Base-by-base conservation (phyloP, 75 land plant genomes). In the Picea glauca region DNA sequence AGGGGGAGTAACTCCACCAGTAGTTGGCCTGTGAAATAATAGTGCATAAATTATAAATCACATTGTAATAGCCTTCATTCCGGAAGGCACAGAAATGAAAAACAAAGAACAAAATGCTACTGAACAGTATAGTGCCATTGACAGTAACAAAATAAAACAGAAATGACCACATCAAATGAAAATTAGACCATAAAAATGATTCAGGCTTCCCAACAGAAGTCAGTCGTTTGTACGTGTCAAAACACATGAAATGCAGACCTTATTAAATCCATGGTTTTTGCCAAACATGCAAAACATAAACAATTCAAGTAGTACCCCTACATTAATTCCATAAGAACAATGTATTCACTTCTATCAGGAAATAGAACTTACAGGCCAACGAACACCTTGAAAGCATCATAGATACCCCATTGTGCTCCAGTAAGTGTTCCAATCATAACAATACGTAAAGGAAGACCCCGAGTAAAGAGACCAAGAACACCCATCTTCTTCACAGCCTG, bases 351-450 rank as follows among this genome's bases (percentile, higher is more conserved):
- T 18, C 2, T 35, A 18, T 0, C 15, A n/a, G 23, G 62, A 38
- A 26, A 58, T 23, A 38, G 15, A 62, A 75, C 87, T 85, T 84
- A 85, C 87, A 85, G 75, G 73, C 87, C 87, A 54, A 85, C 87
- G 26, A 80, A 84, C 46, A 85, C 87, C 86, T 85, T 85, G 87
- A 85, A 85, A 32, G 87, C 87, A 76, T 85, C 87, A 50, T 85
- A 85, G 59, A 85, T 84, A 32, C 87, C 87, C 87, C 87, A 85
- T 75, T 85, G 87, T 26, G 87, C 87, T 76, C 87, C 87, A 75
- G 87, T 85, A 0, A 85, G 86, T 23, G 87, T 85, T 43, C 87
- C 87, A 58, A 85, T 79, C 87, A 85, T 85, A 26, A 85, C 77
- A 68, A 85, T 85, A 58, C 87, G 78, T 15, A 85, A 77, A 33